phyloP scores from a whole-genome alignment of 345 rosid species.

The Combretum micranthum region DNA sequence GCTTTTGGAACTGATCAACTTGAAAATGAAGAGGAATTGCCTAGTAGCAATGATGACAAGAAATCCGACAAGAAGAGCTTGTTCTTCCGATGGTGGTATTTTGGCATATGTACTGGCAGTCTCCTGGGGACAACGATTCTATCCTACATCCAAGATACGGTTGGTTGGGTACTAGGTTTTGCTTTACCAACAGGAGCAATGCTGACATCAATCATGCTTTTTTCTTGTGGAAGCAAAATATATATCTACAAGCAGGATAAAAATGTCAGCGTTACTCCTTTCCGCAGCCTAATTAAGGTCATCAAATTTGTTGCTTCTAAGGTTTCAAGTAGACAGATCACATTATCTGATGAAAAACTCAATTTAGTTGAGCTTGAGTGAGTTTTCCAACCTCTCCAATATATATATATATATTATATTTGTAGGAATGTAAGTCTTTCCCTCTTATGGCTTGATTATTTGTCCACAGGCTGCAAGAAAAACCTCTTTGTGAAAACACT shows the following conservation, averaged over 20 bases:
- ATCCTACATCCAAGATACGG: conserved; percentile 84
- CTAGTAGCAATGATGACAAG: conserved; percentile 27
- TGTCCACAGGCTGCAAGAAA: conserved; percentile 60
- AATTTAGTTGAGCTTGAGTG: conserved; percentile 68
- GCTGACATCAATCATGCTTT: conserved; percentile 44
- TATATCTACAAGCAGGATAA: conserved; percentile 30
- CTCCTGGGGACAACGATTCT: conserved; percentile 75
- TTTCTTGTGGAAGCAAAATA: conserved; percentile 51
- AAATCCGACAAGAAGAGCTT: conserved; percentile 33
- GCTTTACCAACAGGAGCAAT: conserved; percentile 74
- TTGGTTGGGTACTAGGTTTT: conserved; percentile 89
- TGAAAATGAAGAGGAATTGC: conserved; percentile 37
- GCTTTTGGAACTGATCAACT: conserved; percentile 94
- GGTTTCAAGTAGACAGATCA: conserved; percentile 23
- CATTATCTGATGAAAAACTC: conserved; percentile 28
- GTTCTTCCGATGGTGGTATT: conserved; percentile 95
- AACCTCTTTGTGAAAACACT: conserved; percentile 49
- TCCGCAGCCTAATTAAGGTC: conserved; percentile 16
- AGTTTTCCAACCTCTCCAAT: conserved; percentile 18
- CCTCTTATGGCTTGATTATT: conserved; percentile 3
- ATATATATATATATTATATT: no score
- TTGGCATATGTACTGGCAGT: conserved; percentile 81
- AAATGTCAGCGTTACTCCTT: conserved; percentile 14
- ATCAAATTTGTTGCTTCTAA: conserved; percentile 27
- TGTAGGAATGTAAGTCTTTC: no score